Evolutionary conservation across 495 filamentous ascomycete genomes (phyloP).

Genomic region (Hypoxylon subgilvum): DNA sequence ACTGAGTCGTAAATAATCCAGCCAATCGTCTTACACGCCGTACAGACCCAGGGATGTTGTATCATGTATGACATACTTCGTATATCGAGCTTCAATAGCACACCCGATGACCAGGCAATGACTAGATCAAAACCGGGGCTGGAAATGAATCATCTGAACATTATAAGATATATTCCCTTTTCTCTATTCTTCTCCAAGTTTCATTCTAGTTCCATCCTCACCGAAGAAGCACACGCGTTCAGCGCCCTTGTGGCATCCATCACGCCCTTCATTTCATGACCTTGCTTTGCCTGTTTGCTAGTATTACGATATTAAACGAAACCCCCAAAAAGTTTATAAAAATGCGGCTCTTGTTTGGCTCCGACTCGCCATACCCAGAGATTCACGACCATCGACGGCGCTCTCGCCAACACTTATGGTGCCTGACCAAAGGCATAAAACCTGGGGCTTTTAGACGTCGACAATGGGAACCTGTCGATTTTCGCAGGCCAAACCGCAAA

Average conservation of each 20-base stretch:
- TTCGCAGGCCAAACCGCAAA: too few relatives aligned
- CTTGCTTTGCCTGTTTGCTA: slow-evolving; percentile 21
- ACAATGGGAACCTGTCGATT: too few relatives aligned
- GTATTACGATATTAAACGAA: slow-evolving; percentile 2
- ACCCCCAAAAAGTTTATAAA: slow-evolving; percentile 17
- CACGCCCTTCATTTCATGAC: slow-evolving; percentile 23
- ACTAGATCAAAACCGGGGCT: background rate
- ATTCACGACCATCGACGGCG: too few relatives aligned
- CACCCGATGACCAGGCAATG: slow-evolving; percentile 22
- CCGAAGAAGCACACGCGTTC: slow-evolving; percentile 17
- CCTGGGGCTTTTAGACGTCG: too few relatives aligned
- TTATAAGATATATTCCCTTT: slow-evolving; percentile 23
- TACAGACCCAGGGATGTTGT: background rate
- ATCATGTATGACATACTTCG: background rate
- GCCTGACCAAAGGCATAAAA: too few relatives aligned
- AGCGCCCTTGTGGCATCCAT: slow-evolving; percentile 25
- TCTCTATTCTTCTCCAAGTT: slow-evolving; percentile 20
- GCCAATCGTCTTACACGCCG: slow-evolving; percentile 37
- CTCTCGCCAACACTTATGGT: too few relatives aligned
- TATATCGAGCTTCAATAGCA: background rate
- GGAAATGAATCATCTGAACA: slow-evolving; percentile 28
- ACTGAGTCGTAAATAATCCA: background rate
- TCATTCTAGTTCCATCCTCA: slow-evolving; percentile 11
- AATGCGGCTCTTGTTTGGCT: too few relatives aligned
- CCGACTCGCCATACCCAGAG: too few relatives aligned